phyloP scores from a whole-genome alignment of 2,329 filamentous ascomycete species.

The Aphanoascus verrucosus region DNA sequence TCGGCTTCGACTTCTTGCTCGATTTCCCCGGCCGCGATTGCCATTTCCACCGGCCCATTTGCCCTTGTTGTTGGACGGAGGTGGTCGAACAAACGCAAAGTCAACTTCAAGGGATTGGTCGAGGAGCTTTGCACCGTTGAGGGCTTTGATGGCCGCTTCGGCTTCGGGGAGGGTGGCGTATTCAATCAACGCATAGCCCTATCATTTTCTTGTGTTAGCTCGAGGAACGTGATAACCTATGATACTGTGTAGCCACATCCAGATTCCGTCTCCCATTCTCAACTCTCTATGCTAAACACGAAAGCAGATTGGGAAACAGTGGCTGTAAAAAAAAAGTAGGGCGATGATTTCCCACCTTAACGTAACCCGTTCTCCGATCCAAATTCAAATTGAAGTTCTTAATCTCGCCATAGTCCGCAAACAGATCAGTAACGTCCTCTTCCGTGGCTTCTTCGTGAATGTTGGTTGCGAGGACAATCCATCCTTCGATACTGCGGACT shows the following conservation, averaged over 20 bases:
- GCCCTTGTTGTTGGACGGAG: conserved; percentile 40
- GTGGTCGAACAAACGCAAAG: conserved; percentile 55
- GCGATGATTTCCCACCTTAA: conserved; percentile 44
- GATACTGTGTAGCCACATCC: too few species aligned
- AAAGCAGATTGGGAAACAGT: not conserved
- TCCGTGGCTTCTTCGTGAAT: conserved; percentile 59
- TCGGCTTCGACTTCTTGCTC: conserved; percentile 36
- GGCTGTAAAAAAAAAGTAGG: not conserved
- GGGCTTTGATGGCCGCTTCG: conserved; percentile 51
- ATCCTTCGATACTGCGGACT: conserved; percentile 57
- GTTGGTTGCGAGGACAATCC: conserved; percentile 60
- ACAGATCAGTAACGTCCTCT: conserved; percentile 55
- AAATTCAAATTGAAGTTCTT: conserved; percentile 58
- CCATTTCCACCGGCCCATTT: conserved; percentile 25
- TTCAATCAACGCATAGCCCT: conserved; percentile 59
- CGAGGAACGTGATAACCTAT: not conserved
- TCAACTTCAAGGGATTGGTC: conserved; percentile 57
- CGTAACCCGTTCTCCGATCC: conserved; percentile 55
- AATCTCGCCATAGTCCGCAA: conserved; percentile 56
- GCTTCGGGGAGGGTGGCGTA: conserved; percentile 54
- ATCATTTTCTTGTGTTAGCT: not conserved
- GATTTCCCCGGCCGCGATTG: conserved; percentile 35
- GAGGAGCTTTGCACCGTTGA: conserved; percentile 51
- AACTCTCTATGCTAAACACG: not conserved
- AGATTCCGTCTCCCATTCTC: too few species aligned